Percentiles rank a stretch among this genome's conserved stretches.
These are phyloP conservation scores for Dittrichia graveolens DNA, from an alignment of 129 eudicot species.

Conservation along the genomic window DNA sequence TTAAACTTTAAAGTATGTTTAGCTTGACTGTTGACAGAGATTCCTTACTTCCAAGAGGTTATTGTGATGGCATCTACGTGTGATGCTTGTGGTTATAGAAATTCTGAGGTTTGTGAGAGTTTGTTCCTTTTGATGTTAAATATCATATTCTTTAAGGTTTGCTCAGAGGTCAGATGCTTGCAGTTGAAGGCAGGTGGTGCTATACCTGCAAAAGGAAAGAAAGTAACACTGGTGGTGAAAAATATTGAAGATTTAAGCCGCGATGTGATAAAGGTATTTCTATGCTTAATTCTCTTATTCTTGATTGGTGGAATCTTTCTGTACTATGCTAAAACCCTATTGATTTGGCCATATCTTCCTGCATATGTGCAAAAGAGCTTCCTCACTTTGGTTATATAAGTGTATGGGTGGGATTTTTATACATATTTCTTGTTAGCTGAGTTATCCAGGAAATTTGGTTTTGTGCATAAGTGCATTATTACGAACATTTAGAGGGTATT, in stretches of 20 bases:
- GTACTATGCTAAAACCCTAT: background rate
- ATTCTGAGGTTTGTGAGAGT: constrained; percentile 69
- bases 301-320: constrained; percentile 10
- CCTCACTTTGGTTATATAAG: background rate
- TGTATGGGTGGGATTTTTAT: background rate
- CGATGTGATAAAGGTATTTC: constrained; percentile 79
- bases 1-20: constrained; percentile 36
- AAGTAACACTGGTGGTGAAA: constrained; percentile 53
- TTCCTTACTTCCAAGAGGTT: constrained; percentile 96
- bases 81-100: constrained; percentile 88
- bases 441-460: background rate
- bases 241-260: constrained; percentile 70
- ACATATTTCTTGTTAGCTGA: background rate
- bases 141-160: constrained; percentile 8
- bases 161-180: constrained; percentile 14
- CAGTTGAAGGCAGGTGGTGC: constrained; percentile 89
- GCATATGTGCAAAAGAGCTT: background rate
- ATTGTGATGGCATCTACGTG: constrained; percentile 96
- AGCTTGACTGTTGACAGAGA: constrained; percentile 67
- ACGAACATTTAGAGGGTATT: background rate
- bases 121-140: constrained; percentile 4
- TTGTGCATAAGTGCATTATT: background rate
- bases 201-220: constrained; percentile 78
- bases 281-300: background rate
- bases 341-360: background rate